Base-by-base conservation (phyloP, 371 early-diverging fungal genomes). In the Rhizopus delemar region DNA sequence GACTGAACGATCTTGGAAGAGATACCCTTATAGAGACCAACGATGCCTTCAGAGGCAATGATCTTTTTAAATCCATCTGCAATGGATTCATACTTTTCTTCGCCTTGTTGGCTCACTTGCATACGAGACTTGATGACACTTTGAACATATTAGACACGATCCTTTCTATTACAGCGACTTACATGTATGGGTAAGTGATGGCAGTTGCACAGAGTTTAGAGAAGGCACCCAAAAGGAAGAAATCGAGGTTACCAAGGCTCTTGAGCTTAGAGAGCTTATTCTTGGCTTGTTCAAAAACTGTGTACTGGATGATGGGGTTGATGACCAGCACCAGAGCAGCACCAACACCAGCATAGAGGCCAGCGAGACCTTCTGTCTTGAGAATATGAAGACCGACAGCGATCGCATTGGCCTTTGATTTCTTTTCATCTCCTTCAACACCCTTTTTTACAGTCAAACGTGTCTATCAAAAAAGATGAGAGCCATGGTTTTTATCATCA, bases 241-340 rank as follows among this genome's bases (percentile, higher is more conserved):
- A 94, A 78, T 98, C 95, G 39, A 93, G 73, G 69, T 84, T 86
- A 45, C 85, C 81, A 39, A 96, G 82, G 4, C 70, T 71, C 69
- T 83, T 85, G 36, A 59, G 48, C 64, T 77, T 76, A 36, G 78
- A 63, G 11, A 90, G 56, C 59, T 75, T 76, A 57, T 81, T 84
- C 86, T 93, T 93, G 65, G 93, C 63, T 78, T 92, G 92, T 78
- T 98, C 98, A 84, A 95, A 98, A 6, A 89, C 92, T 6, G 96
- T 94, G 78, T 94, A 97, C 80, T 98, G 97, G 69, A 98, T 97
- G 62, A 96, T 92, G 46, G 98, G 98, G 83, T 98, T 98, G 77
- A 90, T 89, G 59, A 98, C 98, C 65, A 98, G 84, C 59, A 97
- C 90, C 70, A 98, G 81, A 53, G 97, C 97, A 29, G 97, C 96